Evolutionary conservation across 2,329 filamentous ascomycete species (phyloP), one percentile per base, ranked within the genome.

Genomic region (Verticillium longisporum): DNA sequence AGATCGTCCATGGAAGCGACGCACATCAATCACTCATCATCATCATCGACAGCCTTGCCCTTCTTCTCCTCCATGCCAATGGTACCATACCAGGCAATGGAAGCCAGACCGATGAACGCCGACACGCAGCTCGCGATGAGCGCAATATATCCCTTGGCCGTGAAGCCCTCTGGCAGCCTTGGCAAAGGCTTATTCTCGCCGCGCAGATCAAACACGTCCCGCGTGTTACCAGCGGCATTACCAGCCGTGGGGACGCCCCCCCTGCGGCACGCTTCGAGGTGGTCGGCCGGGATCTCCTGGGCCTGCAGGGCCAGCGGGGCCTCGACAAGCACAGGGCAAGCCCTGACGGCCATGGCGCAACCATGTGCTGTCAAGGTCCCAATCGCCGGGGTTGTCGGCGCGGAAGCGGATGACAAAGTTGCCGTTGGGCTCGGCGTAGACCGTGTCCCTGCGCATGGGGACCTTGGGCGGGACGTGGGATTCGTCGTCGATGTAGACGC

Each of bases 211-310:
- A 84, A 69, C 10, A 80, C 69, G 59, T 87, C 70, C 1, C 72
- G 66, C 0, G 80, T 84, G 62, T 87, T 87, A 0, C 79, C 86
- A 0, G 84, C 86, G 0, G 86, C 86, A 67, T 88, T 88, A 4
- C 86, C 86, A 6, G 68, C 67, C 0, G 72, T 77, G 2, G 78
- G 75, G 0, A 77, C 70, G n/a, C 73, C 73, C 0, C 66, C 73
- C 1, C 73, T 79, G 7, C 70, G 70, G 62, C 73, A 75, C 13
- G 61, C 67, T 6, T 66, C 72, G 69, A 74, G 72, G 64, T 87
- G 83, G 54, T 82, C 74, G 36, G 56, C 55, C 6, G 63, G 63
- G 21, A 65, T 57, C 13, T 21, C n/a, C 11, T 53, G 59, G 6
- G 45, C 62, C 68, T 88, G 85, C 1, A 88, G 68, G 57, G 79